phyloP scores from a whole-genome alignment of 2,329 filamentous ascomycete species.

The Tolypocladium nubicola region DNA sequence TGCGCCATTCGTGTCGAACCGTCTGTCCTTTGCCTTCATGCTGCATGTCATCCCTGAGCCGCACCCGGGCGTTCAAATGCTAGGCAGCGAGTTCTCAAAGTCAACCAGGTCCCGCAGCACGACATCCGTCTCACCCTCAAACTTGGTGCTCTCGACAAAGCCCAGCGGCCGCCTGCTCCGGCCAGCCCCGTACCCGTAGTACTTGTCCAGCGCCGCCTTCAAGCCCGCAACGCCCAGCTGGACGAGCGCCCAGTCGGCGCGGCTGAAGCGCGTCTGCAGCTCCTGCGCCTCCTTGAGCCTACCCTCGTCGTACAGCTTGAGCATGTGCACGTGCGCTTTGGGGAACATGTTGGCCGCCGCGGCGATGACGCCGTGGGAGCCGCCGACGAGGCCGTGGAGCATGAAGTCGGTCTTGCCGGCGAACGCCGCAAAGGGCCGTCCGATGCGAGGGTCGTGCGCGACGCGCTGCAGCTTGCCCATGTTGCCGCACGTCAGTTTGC shows the following conservation, averaged over 20 bases:
- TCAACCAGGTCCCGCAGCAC: conserved; percentile 10
- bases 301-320: conserved; percentile 21
- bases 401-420: conserved; percentile 32
- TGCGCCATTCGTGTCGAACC: not conserved
- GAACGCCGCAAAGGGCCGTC: conserved; percentile 19
- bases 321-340: conserved; percentile 23
- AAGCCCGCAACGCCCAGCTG: conserved; percentile 17
- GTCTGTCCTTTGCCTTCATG: not conserved
- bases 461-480: conserved; percentile 48
- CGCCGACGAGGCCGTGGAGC: conserved; percentile 26
- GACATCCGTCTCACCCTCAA: conserved; percentile 11
- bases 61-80: not conserved
- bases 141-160: conserved; percentile 8
- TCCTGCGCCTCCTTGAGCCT: conserved; percentile 21
- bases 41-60: not conserved
- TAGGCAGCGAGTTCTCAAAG: conserved; percentile 9
- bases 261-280: conserved; percentile 21
- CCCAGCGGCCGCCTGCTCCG: conserved; percentile 15
- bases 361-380: conserved; percentile 29
- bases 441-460: conserved; percentile 27
- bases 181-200: conserved; percentile 6
- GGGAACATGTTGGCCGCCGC: conserved; percentile 29
- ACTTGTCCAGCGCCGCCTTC: conserved; percentile 10
- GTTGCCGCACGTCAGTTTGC: conserved; percentile 56
- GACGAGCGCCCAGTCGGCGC: conserved; percentile 17